Percentiles rank a stretch among this genome's conserved stretches.
These are phyloP conservation scores for Pythium myriotylum DNA, from an alignment of 352 stramenopile species.

Conservation along the genomic window DNA sequence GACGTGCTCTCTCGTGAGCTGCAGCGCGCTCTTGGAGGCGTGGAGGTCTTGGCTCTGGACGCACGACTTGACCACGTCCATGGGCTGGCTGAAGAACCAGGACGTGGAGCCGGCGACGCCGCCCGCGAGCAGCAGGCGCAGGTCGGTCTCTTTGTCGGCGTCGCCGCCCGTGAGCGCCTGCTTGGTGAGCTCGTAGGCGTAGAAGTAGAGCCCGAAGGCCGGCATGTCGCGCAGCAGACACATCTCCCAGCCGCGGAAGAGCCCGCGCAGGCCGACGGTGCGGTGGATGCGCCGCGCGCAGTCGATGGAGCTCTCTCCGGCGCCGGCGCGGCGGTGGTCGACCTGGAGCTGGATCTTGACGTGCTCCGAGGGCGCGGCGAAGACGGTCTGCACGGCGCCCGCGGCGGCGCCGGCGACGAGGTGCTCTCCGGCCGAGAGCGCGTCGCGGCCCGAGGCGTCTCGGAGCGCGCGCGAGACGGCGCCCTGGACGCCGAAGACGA, in stretches of 20 bases:
- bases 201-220: conserved; percentile 84
- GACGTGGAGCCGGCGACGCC: conserved; percentile 77
- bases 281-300: conserved; percentile 46
- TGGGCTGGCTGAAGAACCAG: conserved; percentile 78
- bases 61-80: conserved; percentile 91
- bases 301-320: conserved; percentile 52
- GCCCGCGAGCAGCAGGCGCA: conserved; percentile 72
- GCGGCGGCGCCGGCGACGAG: conserved; percentile 61
- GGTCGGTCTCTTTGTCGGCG: conserved; percentile 65
- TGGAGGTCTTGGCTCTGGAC: conserved; percentile 76
- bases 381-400: conserved; percentile 67
- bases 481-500: conserved; percentile 81
- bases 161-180: conserved; percentile 46
- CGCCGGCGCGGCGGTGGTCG: conserved; percentile 37
- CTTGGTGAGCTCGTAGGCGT: conserved; percentile 77
- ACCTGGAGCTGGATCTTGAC: conserved; percentile 88
- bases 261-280: conserved; percentile 39
- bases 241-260: conserved; percentile 75
- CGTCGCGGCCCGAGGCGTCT: conserved; percentile 32
- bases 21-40: conserved; percentile 41
- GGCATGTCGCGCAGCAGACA: conserved; percentile 77
- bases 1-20: conserved; percentile 53
- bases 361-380: conserved; percentile 74
- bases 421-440: conserved; percentile 46
- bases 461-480: conserved; percentile 49